A percentile compares a stretch with the other conserved stretches of the same genome.
These are phyloP conservation scores for Aspergillus fructus DNA, from an alignment of 2,329 filamentous ascomycete species.

Conservation along the genomic window DNA sequence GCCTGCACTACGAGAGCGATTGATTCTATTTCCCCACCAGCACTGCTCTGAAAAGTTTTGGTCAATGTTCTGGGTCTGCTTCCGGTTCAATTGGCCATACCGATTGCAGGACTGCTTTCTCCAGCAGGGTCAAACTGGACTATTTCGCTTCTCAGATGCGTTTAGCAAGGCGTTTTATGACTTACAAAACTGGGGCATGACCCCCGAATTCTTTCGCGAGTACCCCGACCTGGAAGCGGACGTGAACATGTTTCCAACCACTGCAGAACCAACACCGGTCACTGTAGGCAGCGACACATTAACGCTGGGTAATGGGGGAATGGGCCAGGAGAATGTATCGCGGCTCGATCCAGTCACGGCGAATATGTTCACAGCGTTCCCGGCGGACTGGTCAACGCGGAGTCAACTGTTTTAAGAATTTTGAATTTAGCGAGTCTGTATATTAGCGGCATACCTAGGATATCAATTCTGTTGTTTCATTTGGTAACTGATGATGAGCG, in stretches of 20 bases:
- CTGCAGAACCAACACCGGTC: not conserved
- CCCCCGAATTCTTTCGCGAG: conserved; percentile 3
- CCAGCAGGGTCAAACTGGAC: conserved; percentile 1
- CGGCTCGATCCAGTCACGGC: conserved; percentile 1
- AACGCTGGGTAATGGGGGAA: not conserved
- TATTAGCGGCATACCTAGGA: not conserved
- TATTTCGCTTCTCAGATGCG: conserved; percentile 7
- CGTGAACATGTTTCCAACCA: conserved; percentile 2
- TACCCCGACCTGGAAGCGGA: conserved; percentile 11
- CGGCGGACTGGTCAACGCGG: conserved; percentile 1
- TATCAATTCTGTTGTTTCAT: too few species aligned
- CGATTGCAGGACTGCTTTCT: not conserved
- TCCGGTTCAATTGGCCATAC: conserved; percentile 13
- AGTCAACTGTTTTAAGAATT: not conserved
- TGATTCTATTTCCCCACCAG: conserved; percentile 11
- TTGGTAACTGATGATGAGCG: not conserved
- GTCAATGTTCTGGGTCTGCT: conserved; percentile 13
- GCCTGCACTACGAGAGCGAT: conserved; percentile 11
- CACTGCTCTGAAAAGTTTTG: conserved; percentile 15
- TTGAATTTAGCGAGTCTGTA: not conserved
- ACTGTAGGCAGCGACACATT: not conserved
- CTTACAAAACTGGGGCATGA: conserved; percentile 14
- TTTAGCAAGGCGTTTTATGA: conserved; percentile 13
- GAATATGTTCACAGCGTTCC: conserved; percentile 9
- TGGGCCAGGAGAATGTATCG: not conserved